Conservation (phyloP, 495 filamentous ascomycete species). For the Penicillium verhagenii region DNA sequence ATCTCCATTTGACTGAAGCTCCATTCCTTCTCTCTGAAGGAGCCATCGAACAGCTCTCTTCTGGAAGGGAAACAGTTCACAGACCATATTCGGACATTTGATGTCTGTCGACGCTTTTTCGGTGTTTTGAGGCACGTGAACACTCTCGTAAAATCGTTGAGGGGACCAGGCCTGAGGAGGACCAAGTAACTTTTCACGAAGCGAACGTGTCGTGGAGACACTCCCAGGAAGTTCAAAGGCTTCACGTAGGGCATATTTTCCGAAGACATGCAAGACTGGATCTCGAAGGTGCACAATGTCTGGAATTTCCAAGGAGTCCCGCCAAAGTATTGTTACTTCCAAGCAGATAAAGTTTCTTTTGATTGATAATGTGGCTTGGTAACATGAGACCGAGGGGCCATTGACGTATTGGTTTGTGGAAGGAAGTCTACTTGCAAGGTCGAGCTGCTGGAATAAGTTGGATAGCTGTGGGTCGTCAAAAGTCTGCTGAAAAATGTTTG, state of each 20-base stretch:
- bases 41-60: slow-evolving; percentile 70
- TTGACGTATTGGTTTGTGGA: slow-evolving; percentile 28
- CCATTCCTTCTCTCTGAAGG: slow-evolving; percentile 56
- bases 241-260: slow-evolving; percentile 31
- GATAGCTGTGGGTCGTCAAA: slow-evolving; percentile 17
- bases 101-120: slow-evolving; percentile 38
- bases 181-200: slow-evolving; percentile 17
- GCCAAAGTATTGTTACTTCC: slow-evolving; percentile 37
- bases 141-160: slow-evolving; percentile 64
- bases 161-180: slow-evolving; percentile 40
- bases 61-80: slow-evolving; percentile 69
- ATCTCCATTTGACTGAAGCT: slow-evolving; percentile 33
- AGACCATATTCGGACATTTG: slow-evolving; percentile 41
- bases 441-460: slow-evolving; percentile 23
- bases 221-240: background rate
- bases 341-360: slow-evolving; percentile 24
- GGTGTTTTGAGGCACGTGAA: slow-evolving; percentile 54
- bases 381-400: slow-evolving; percentile 27
- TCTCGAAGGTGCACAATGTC: slow-evolving; percentile 18
- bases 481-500: slow-evolving; percentile 18
- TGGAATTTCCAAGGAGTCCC: slow-evolving; percentile 35
- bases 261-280: slow-evolving; percentile 25
- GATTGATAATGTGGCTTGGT: slow-evolving; percentile 32
- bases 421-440: slow-evolving; percentile 16
- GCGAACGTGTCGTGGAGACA: background rate